Conservation (phyloP, 1,284 basidiomycete species). For the Hymenochaete sp. region DNA sequence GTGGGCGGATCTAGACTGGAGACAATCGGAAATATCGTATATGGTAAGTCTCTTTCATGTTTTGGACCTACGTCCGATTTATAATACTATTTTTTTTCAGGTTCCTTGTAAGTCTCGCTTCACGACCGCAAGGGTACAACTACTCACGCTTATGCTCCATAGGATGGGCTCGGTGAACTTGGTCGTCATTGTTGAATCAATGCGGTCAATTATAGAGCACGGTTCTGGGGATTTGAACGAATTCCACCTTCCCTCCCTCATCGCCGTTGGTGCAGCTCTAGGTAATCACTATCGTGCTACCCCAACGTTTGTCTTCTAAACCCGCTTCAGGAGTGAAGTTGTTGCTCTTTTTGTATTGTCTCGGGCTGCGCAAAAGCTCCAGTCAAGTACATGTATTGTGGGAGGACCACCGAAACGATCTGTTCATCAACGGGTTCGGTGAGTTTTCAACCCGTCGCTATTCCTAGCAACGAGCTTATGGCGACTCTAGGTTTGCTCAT, state of each 20-base stretch:
- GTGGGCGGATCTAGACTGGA: slow-evolving; percentile 86
- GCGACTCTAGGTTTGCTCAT: slow-evolving; percentile 66
- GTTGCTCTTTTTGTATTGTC: slow-evolving; percentile 81
- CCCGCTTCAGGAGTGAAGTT: slow-evolving; percentile 65
- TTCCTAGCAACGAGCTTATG: slow-evolving; percentile 2
- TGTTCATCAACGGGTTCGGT: slow-evolving; percentile 78
- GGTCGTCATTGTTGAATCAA: slow-evolving; percentile 80
- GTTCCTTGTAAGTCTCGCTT: slow-evolving; percentile 49
- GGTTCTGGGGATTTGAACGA: slow-evolving; percentile 45
- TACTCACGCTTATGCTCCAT: slow-evolving; percentile 6
- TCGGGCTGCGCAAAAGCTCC: slow-evolving; percentile 65
- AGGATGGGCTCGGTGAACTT: slow-evolving; percentile 77
- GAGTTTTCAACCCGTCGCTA: slow-evolving; percentile 19
- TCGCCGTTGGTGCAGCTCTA: slow-evolving; percentile 77
- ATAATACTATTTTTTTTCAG: slow-evolving; percentile 23
- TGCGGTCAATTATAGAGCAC: slow-evolving; percentile 58
- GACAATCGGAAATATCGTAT: slow-evolving; percentile 87
- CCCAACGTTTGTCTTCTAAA: neutral
- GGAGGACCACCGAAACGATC: slow-evolving; percentile 91
- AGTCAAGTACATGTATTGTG: slow-evolving; percentile 91
- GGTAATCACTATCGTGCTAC: slow-evolving; percentile 34
- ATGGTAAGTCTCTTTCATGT: slow-evolving; percentile 45
- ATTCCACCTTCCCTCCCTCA: slow-evolving; percentile 78
- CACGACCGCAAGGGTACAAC: neutral
- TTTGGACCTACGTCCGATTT: slow-evolving; percentile 11